Percentiles rank a stretch among this genome's conserved stretches.
These are phyloP conservation scores for Tardiomyces depauwii DNA, from an alignment of 1,139 yeast genomes.

Conservation along the genomic window DNA sequence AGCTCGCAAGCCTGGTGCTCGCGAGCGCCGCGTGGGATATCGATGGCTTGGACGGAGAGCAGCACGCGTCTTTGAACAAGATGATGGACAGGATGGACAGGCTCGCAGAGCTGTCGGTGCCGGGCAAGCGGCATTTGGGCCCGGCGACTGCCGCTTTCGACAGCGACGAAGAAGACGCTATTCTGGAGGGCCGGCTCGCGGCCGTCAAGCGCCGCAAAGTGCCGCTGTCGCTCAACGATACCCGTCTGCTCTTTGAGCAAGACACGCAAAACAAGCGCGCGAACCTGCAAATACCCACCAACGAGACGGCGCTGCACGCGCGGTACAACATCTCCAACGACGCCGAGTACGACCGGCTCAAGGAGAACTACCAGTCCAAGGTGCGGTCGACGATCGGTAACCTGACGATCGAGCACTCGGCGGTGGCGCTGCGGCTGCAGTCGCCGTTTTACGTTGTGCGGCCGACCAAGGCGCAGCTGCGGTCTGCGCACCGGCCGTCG, in stretches of 20 bases:
- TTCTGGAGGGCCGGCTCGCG: conserved; percentile 60
- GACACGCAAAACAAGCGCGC: conserved; percentile 17
- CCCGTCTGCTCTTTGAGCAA: conserved; percentile 57
- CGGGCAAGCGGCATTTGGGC: conserved; percentile 4
- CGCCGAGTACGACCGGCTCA: conserved; percentile 67
- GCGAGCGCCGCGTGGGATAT: not conserved
- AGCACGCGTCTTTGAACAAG: not conserved
- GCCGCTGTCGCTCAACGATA: conserved; percentile 79
- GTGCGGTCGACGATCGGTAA: conserved; percentile 91
- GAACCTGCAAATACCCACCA: conserved; percentile 32
- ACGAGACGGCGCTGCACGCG: conserved; percentile 36
- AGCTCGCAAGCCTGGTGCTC: not conserved
- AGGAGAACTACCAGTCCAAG: conserved; percentile 80
- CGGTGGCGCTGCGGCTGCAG: conserved; percentile 79
- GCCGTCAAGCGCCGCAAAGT: conserved; percentile 28
- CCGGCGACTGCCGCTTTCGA: conserved; percentile 14
- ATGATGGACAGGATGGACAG: conserved; percentile 6
- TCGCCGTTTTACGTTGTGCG: conserved; percentile 85
- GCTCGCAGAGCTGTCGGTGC: conserved; percentile 2
- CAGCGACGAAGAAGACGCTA: conserved; percentile 60
- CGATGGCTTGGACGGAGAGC: not conserved
- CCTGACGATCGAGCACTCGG: conserved; percentile 80
- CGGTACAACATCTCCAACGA: conserved; percentile 85
- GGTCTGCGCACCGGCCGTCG: conserved; percentile 72
- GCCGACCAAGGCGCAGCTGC: conserved; percentile 53